Conservation (phyloP, 129 eudicot genomes). For the Pseudognaphalium luteoalbum region DNA sequence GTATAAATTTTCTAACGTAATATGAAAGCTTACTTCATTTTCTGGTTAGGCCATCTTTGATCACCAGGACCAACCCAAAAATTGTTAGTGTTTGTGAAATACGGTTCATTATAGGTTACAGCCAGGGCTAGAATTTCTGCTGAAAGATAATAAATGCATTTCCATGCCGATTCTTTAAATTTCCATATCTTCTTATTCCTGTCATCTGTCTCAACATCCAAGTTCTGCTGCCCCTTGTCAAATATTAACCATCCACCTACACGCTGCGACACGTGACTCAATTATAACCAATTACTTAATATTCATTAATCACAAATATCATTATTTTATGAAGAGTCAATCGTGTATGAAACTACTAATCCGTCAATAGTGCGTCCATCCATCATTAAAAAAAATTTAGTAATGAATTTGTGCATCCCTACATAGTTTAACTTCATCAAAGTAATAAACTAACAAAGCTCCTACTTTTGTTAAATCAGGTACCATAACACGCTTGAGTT, state of each 20-base stretch:
- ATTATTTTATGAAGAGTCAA: not conserved
- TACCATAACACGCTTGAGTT: conserved; percentile 6
- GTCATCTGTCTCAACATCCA: conserved; percentile 55
- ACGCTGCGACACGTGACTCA: conserved; percentile 51
- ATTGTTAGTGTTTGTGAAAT: conserved; percentile 66
- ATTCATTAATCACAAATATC: not conserved
- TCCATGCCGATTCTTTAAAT: conserved; percentile 96
- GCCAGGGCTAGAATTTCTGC: conserved; percentile 78
- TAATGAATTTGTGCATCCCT: not conserved
- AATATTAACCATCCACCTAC: conserved; percentile 64
- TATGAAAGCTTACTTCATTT: conserved; percentile 56
- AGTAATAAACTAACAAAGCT: conserved; percentile 1
- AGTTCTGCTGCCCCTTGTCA: conserved; percentile 46
- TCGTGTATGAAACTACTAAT: not conserved
- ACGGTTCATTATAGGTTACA: conserved; percentile 82
- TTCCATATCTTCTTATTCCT: conserved; percentile 62
- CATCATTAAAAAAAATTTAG: not conserved
- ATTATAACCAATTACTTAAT: not conserved
- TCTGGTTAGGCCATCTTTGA: conserved; percentile 85
- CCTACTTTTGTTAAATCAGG: not conserved
- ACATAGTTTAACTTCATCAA: not conserved
- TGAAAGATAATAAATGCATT: conserved; percentile 78
- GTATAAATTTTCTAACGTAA: not conserved
- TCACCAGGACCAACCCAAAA: conserved; percentile 88
- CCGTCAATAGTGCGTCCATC: not conserved